Evolutionary conservation across 805 yeast species (phyloP).

Genomic region (Candida gorgasii): DNA sequence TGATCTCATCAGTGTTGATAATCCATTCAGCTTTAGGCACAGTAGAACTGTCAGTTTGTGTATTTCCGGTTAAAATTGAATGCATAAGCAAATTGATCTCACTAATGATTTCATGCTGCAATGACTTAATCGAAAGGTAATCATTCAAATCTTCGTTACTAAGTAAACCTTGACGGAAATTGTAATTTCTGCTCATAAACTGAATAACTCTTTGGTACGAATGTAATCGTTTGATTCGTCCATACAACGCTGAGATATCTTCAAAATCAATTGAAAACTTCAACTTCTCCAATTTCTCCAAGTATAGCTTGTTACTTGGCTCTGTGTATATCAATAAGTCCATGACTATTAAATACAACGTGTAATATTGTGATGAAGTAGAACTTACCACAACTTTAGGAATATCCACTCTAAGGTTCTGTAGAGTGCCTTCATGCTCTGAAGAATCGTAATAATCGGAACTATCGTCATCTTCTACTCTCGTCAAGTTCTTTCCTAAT

Average conservation of each 20-base stretch:
- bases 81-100: conserved; percentile 39
- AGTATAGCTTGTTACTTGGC: conserved; percentile 59
- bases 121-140: conserved; percentile 34
- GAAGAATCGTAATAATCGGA: too few species aligned
- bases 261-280: conserved; percentile 70
- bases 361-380: conserved; percentile 71
- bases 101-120: conserved; percentile 32
- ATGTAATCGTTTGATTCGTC: conserved; percentile 52
- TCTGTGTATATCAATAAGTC: conserved; percentile 72
- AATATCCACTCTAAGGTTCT: conserved; percentile 58
- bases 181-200: conserved; percentile 46
- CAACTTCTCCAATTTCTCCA: conserved; percentile 63
- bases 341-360: conserved; percentile 61
- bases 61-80: conserved; percentile 38
- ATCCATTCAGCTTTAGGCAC: conserved; percentile 33
- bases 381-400: conserved; percentile 68
- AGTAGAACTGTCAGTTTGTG: conserved; percentile 19
- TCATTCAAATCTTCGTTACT: conserved; percentile 52
- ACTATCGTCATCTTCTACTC: conserved; percentile 4
- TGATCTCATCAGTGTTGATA: conserved; percentile 40
- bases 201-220: conserved; percentile 43
- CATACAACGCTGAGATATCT: conserved; percentile 52
- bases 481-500: conserved; percentile 21
- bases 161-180: conserved; percentile 48
- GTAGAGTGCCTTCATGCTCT: conserved; percentile 5